Evolutionary conservation across 495 filamentous ascomycete species (phyloP).

Genomic region (Annulohypoxylon stygium): DNA sequence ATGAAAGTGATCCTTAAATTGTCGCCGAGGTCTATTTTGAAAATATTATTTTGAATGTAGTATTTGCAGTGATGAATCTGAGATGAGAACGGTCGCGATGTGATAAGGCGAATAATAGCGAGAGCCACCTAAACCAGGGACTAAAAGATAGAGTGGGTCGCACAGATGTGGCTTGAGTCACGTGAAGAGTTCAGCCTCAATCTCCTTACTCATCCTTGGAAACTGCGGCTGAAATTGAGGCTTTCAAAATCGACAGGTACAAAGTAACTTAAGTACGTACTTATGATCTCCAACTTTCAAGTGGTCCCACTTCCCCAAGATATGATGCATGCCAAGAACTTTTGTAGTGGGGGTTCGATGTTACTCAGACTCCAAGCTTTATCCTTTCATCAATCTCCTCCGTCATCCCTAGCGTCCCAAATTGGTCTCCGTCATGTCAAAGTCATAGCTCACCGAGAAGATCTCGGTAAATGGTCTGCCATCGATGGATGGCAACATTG

Average conservation of each 20-base stretch:
- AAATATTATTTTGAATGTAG: not conserved
- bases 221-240: constrained; percentile 41
- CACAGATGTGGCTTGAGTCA: constrained; percentile 29
- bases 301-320: constrained; percentile 34
- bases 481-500: constrained; percentile 6
- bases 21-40: not conserved
- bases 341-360: constrained; percentile 5
- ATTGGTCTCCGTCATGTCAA: not conserved
- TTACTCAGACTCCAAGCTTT: not conserved
- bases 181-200: constrained; percentile 35
- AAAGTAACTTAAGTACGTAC: constrained; percentile 1
- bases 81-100: constrained; percentile 21
- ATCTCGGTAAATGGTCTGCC: constrained; percentile 26
- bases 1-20: not conserved
- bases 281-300: not conserved
- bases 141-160: not conserved
- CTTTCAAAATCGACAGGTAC: not conserved
- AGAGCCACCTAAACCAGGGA: not conserved
- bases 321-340: constrained; percentile 44
- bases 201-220: constrained; percentile 27
- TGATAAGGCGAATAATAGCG: constrained; percentile 12
- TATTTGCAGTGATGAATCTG: constrained; percentile 6
- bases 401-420: not conserved
- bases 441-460: constrained; percentile 17
- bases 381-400: constrained; percentile 5